These are phyloP conservation scores for Gliomastix tumulicola DNA, from an alignment of 2,329 filamentous ascomycete genomes.

Conservation along the genomic window DNA sequence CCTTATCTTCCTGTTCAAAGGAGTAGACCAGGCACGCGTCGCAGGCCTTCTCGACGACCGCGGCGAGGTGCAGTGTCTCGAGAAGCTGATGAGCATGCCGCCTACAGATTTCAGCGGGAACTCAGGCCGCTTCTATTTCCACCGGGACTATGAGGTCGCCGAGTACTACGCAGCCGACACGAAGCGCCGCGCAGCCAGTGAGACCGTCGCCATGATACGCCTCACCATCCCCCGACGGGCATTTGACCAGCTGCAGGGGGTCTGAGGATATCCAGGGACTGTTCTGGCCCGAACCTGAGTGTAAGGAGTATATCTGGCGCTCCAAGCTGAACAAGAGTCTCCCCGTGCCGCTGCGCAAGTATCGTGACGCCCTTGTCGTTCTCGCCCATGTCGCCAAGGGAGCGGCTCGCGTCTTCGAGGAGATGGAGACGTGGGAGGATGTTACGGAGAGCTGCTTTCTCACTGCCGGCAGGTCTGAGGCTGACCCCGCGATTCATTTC, in stretches of 20 bases:
- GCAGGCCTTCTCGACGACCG: conserved; percentile 4
- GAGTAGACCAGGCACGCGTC: conserved; percentile 5
- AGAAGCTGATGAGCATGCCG: conserved; percentile 1
- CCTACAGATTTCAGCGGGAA: conserved; percentile 6
- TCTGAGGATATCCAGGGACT: conserved; percentile 3
- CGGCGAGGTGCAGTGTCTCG: conserved; percentile 1
- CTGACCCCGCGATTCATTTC: conserved; percentile 3
- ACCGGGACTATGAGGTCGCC: conserved; percentile 6
- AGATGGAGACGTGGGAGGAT: conserved; percentile 3
- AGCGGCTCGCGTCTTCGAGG: conserved; percentile 1
- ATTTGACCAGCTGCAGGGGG: conserved; percentile 2
- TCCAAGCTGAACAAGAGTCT: background rate
- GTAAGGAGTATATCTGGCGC: conserved; percentile 9
- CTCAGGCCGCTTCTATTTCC: conserved; percentile 6
- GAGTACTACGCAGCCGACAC: conserved; percentile 8
- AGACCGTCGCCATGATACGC: conserved; percentile 7
- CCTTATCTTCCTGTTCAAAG: conserved; percentile 5
- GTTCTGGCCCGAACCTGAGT: conserved; percentile 7
- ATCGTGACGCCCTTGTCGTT: conserved; percentile 4
- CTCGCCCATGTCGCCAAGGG: conserved; percentile 7
- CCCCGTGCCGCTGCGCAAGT: conserved; percentile 4
- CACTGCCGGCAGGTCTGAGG: background rate
- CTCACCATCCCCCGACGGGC: conserved; percentile 6
- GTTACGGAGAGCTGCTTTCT: conserved; percentile 5
- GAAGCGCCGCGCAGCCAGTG: conserved; percentile 7